Base-by-base conservation (phyloP, 345 rosid species). In the Raphanus sativus region DNA sequence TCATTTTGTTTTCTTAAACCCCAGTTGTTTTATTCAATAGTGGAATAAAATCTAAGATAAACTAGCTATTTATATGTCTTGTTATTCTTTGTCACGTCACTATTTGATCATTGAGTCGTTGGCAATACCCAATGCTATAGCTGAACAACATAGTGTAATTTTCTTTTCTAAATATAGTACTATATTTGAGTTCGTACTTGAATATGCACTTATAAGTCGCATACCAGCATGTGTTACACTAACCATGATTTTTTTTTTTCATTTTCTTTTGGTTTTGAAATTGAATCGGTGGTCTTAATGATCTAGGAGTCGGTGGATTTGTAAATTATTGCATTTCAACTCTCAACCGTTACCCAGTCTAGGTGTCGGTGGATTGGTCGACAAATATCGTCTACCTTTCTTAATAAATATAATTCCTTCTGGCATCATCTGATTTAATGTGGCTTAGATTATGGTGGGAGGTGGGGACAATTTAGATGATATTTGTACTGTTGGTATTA, bases 321-420 rank as follows among this genome's bases (percentile, higher is more conserved):
- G 17, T 48, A 13, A 48, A 48, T 48, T n/a, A 48, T 48, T 52
- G 21, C 58, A 15, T 52, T 59, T 66, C 63, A 58, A 72, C 32
- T 40, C 55, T 58, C 64, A 59, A 45, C 68, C 73, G 4, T 56
- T 71, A 42, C 81, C 81, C 42, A 59, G 72, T 72, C 30, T 73
- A 78, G 67, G 9, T 60, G 77, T 78, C 74, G 77, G 77, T 67
- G 74, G 45, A 30, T 33, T 67, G 50, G 77, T 78, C 77, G 25
- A 59, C 55, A 48, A 34, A 29, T 61, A 56, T 58, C 32, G 16
- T 25, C 56, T 16, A 12, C 48, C 56, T 15, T 32, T 30, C 17
- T 65, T 17, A 6, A 56, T 34, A 28, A 26, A 33, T 5, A 32
- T 12, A 2, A 62, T 32, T 62, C 13, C 33, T 12, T 40, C 42